Conservation (phyloP, 176 grass and related monocot species). For the Saccharum officinarum region DNA sequence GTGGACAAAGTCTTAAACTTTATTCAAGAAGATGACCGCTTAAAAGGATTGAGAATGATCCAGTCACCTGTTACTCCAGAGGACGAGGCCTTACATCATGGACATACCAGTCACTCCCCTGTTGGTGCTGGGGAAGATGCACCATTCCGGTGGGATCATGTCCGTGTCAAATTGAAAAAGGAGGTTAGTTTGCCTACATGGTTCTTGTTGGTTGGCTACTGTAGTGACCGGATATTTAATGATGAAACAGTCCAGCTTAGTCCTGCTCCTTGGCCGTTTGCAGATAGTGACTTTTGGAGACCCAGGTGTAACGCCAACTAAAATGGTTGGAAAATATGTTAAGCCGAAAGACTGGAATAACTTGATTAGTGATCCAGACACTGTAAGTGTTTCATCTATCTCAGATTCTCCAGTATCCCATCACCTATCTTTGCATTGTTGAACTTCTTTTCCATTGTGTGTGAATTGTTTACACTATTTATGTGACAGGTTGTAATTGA, state of each 20-base stretch:
- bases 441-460: slow-evolving; percentile 17
- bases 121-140: slow-evolving; percentile 93
- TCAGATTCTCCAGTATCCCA: background rate
- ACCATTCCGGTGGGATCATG: slow-evolving; percentile 96
- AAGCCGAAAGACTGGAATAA: slow-evolving; percentile 93
- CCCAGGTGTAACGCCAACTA: slow-evolving; percentile 71
- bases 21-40: slow-evolving; percentile 73
- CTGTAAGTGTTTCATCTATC: slow-evolving; percentile 55
- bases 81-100: slow-evolving; percentile 95
- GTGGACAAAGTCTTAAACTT: slow-evolving; percentile 78
- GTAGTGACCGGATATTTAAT: background rate
- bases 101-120: slow-evolving; percentile 80
- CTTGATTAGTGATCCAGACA: slow-evolving; percentile 82
- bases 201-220: background rate
- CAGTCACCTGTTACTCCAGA: slow-evolving; percentile 93
- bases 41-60: slow-evolving; percentile 78
- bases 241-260: slow-evolving; percentile 12
- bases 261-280: slow-evolving; percentile 11
- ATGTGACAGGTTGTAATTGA: slow-evolving; percentile 81
- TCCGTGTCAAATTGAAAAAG: slow-evolving; percentile 97
- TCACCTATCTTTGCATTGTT: slow-evolving; percentile 5
- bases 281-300: slow-evolving; percentile 96
- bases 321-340: slow-evolving; percentile 90
- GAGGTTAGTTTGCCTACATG: slow-evolving; percentile 51
- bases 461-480: slow-evolving; percentile 14